These are phyloP conservation scores for Blakeslea trispora DNA, from an alignment of 371 early-diverging fungal genomes.

Conservation along the genomic window DNA sequence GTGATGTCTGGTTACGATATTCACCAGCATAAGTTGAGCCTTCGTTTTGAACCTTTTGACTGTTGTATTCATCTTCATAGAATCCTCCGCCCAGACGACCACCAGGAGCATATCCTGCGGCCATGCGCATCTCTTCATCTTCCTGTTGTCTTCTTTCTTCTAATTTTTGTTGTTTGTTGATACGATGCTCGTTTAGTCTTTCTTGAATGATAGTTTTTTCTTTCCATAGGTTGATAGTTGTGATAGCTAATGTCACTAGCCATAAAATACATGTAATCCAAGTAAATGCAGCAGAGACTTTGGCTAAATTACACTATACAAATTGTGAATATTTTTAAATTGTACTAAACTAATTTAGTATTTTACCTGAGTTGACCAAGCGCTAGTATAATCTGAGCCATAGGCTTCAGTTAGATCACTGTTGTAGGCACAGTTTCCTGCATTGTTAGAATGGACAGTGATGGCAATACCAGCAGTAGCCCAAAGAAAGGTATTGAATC, in stretches of 20 bases:
- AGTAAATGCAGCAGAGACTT: constrained; percentile 43
- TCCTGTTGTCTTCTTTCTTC: constrained; percentile 16
- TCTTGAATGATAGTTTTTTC: constrained; percentile 47
- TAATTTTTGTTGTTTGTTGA: constrained; percentile 36
- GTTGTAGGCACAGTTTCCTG: constrained; percentile 23
- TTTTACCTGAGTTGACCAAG: constrained; percentile 37
- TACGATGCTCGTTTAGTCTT: constrained; percentile 41
- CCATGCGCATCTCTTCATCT: background rate
- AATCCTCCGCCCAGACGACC: constrained; percentile 6
- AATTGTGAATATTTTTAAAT: too few relatives aligned
- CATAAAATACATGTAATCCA: constrained; percentile 52
- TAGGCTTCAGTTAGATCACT: constrained; percentile 13
- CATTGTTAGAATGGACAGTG: constrained; percentile 30
- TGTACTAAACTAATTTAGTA: too few relatives aligned
- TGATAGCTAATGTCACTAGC: constrained; percentile 34
- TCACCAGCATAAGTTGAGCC: constrained; percentile 1
- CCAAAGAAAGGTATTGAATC: constrained; percentile 30
- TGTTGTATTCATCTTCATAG: constrained; percentile 13
- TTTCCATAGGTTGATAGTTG: constrained; percentile 36
- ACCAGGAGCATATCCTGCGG: constrained; percentile 8
- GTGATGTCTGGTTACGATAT: background rate
- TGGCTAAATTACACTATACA: constrained; percentile 41
- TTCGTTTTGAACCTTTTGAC: constrained; percentile 16
- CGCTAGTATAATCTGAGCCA: constrained; percentile 24
- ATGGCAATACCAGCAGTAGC: constrained; percentile 38